Evolutionary conservation across 495 filamentous ascomycete genomes (phyloP).

Genomic region (Cairneyella variabilis): DNA sequence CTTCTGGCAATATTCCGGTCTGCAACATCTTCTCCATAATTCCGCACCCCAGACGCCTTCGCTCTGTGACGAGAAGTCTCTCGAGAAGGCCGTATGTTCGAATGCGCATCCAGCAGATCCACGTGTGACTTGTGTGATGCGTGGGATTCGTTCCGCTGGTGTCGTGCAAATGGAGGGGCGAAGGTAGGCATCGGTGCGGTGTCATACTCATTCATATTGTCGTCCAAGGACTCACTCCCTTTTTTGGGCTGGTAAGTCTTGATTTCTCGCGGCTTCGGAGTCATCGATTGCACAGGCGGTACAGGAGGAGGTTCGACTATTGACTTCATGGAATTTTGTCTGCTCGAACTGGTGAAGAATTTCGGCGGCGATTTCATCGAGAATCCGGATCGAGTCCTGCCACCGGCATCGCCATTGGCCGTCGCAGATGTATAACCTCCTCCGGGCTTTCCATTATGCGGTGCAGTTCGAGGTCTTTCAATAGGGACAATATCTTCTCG

Average conservation of each 20-base stretch:
- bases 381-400: slow-evolving; percentile 19
- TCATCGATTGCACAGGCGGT: background rate
- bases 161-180: slow-evolving; percentile 11
- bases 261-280: background rate
- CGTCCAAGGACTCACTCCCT: background rate
- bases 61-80: slow-evolving; percentile 28
- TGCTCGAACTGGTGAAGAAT: slow-evolving; percentile 4
- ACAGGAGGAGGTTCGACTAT: slow-evolving; percentile 1
- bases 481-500: background rate
- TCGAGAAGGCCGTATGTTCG: slow-evolving; percentile 37
- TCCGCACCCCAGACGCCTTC: slow-evolving; percentile 40
- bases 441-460: slow-evolving; percentile 16
- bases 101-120: slow-evolving; percentile 49
- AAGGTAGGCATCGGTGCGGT: background rate
- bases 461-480: slow-evolving; percentile 15
- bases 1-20: slow-evolving; percentile 42
- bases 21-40: slow-evolving; percentile 53
- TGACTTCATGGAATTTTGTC: slow-evolving; percentile 10
- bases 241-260: slow-evolving; percentile 12
- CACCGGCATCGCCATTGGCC: background rate
- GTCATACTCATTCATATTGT: background rate
- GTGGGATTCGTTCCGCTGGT: slow-evolving; percentile 12
- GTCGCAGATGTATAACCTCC: background rate
- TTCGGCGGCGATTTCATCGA: slow-evolving; percentile 20
- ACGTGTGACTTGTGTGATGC: slow-evolving; percentile 27